phyloP scores from a whole-genome alignment of 805 yeast genomes.

The Kodamaea neixiangensis region DNA sequence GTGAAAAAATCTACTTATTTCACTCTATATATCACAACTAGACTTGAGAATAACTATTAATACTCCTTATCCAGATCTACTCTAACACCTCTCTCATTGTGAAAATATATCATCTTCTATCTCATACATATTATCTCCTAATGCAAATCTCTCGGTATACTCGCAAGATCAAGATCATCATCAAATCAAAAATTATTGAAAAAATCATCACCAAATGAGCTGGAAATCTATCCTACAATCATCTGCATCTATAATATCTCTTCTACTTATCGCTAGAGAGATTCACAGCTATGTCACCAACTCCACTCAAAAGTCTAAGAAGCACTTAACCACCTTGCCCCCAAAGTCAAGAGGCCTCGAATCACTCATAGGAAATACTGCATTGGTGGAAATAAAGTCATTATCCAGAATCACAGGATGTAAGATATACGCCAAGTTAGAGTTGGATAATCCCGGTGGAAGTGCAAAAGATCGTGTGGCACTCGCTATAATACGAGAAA shows the following conservation, averaged over 20 bases:
- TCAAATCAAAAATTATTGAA: background rate
- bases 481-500: conserved; percentile 70
- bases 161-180: too few relatives aligned
- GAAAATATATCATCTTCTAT: too few relatives aligned
- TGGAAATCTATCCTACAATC: conserved; percentile 9
- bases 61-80: too few relatives aligned
- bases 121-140: too few relatives aligned
- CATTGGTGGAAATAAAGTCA: conserved; percentile 71
- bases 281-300: conserved; percentile 5
- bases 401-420: conserved; percentile 75
- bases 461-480: conserved; percentile 96
- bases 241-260: conserved; percentile 18
- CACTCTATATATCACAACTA: too few relatives aligned
- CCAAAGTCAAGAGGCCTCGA: conserved; percentile 57
- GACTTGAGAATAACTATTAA: too few relatives aligned
- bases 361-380: conserved; percentile 89
- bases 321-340: conserved; percentile 20
- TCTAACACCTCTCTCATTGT: too few relatives aligned
- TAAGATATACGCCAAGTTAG: conserved; percentile 83
- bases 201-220: conserved; percentile 1
- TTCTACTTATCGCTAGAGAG: conserved; percentile 11
- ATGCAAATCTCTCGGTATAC: too few relatives aligned
- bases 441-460: conserved; percentile 88
- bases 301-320: conserved; percentile 1
- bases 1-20: too few relatives aligned